Evolutionary conservation across 495 filamentous ascomycete genomes (phyloP), one percentile per base, ranked within the genome.

Genomic region (Amphirosellinia nigrospora): DNA sequence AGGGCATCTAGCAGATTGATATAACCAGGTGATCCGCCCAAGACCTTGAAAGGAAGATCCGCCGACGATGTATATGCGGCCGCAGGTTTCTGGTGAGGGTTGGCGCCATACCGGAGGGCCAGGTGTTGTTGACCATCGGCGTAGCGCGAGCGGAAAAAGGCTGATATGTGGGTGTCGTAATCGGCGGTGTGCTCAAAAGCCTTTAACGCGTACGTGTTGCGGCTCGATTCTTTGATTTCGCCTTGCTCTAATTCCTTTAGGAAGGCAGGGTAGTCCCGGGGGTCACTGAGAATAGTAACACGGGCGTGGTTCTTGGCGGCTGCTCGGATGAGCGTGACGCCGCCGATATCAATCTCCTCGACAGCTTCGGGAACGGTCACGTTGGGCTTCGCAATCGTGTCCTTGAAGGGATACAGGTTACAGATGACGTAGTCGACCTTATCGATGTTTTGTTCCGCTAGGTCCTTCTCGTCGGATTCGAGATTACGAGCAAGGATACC

Each of bases 381-480:
- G 76, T 97, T 97, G 84, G 96, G 89, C 85, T 97, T 96, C 68
- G 94, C 91, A 68, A 98, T 88, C 56, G 96, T 98, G 77, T 98
- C 94, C 86, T 97, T 97, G 89, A 99, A 98, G 15, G 94, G 94
- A 80, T 98, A 98, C 30, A 99, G 86, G 83, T 99, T 99, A 91
- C 96, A 98, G 76, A 98, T 91, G 70, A 98, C 94, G 77, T 91
- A 99, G 87, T 98, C 94, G 55, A 99, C 93, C 85, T 98, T 98
- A 82, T 91, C 85, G 77, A 99, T 99, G 82, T 94, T 97, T 84
- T 97, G 94, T 79, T 96, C 92, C 45, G 95, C 93, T 43, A 99
- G 90, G 78, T 99, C 96, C 82, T 96, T 94, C 85, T 97, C 92
- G 80, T 99, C 96, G 36, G 94, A 93, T 64, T 90, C 92, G 63